A percentile compares a stretch with the other conserved stretches of the same genome.
phyloP scores from a whole-genome alignment of 768 basidiomycete genomes.

The Amanita brunnescens region DNA sequence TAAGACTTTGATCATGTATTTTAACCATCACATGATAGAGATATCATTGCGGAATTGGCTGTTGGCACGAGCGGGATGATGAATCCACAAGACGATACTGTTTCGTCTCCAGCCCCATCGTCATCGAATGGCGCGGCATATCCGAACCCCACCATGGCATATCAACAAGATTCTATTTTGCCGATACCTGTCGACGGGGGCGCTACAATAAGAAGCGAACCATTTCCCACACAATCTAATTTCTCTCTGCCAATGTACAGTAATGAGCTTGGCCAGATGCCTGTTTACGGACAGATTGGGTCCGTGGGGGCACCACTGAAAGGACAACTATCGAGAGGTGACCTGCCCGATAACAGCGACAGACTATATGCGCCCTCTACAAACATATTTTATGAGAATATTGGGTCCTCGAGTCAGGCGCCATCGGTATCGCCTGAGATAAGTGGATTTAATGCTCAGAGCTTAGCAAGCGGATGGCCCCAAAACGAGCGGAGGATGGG shows the following conservation, averaged over 20 bases:
- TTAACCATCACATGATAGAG: conserved; percentile 15
- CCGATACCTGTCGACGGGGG: not conserved
- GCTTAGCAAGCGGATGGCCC: not conserved
- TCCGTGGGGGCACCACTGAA: conserved; percentile 20
- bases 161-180: not conserved
- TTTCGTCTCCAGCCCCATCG: not conserved
- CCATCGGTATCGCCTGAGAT: not conserved
- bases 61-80: not conserved
- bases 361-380: not conserved
- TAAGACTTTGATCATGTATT: not conserved
- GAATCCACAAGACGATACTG: not conserved
- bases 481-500: conserved; percentile 8
- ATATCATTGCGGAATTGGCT: conserved; percentile 28
- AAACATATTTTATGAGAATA: too few species aligned
- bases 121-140: not conserved
- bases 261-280: conserved; percentile 49
- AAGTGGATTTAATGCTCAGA: not conserved
- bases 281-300: conserved; percentile 34
- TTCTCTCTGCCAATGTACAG: conserved; percentile 45
- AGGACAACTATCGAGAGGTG: not conserved
- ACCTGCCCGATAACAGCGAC: not conserved
- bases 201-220: not conserved
- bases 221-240: conserved; percentile 8
- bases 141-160: not conserved
- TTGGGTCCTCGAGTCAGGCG: not conserved